A percentile compares a stretch with the other conserved stretches of the same genome.
Conservation (phyloP, 1,284 basidiomycete genomes). For the Cutaneotrichosporon dermatis region DNA sequence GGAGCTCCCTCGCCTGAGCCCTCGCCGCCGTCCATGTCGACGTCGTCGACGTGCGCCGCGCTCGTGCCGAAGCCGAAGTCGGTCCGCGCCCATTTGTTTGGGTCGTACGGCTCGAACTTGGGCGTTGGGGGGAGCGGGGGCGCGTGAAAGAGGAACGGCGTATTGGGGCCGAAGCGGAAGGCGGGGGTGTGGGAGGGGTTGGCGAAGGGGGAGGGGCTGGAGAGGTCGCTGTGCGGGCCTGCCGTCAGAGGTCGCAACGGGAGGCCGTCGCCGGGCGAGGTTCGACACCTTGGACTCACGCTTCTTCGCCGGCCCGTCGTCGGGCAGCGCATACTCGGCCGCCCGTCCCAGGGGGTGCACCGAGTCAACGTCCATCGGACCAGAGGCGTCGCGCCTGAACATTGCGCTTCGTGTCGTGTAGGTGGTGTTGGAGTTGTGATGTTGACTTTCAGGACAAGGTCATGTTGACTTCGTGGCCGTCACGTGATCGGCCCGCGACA, state of each 20-base stretch:
- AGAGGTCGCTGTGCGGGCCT: conserved; percentile 41
- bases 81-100: conserved; percentile 32
- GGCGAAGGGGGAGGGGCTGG: conserved; percentile 6
- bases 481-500: background rate
- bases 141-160: conserved; percentile 33
- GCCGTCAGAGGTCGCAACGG: too few species aligned
- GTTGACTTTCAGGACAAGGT: conserved; percentile 1
- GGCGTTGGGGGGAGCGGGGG: conserved; percentile 18
- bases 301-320: conserved; percentile 43
- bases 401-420: background rate
- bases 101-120: conserved; percentile 32
- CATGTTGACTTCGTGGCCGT: background rate
- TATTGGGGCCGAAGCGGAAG: conserved; percentile 26
- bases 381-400: conserved; percentile 30
- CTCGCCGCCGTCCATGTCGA: conserved; percentile 30
- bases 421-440: background rate
- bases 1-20: too few species aligned
- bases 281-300: too few species aligned
- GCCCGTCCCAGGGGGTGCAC: conserved; percentile 24
- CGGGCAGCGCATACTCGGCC: conserved; percentile 28
- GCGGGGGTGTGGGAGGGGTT: background rate
- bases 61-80: conserved; percentile 23
- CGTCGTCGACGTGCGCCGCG: conserved; percentile 23
- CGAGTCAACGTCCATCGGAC: conserved; percentile 43
- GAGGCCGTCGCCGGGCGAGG: too few species aligned